Conservation (phyloP, 2,329 filamentous ascomycete species). For the Leptographium wingfieldii region DNA sequence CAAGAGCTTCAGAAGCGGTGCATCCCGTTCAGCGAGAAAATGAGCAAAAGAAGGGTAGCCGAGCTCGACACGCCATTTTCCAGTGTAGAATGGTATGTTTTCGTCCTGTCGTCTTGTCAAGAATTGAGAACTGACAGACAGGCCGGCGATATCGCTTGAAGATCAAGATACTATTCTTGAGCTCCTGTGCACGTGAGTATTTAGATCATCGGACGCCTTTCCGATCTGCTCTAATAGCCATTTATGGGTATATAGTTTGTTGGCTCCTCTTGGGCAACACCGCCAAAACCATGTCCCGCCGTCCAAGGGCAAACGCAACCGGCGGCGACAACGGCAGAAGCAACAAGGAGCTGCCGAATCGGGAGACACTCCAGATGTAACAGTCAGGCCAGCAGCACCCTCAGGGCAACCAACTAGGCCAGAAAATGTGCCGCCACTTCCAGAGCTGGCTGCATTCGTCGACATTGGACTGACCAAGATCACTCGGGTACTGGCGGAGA, state of each 20-base stretch:
- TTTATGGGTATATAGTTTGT: conserved; percentile 31
- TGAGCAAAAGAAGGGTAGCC: conserved; percentile 46
- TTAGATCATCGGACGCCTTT: background rate
- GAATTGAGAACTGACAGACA: conserved; percentile 18
- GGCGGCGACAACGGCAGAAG: conserved; percentile 31
- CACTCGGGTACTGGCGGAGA: conserved; percentile 42
- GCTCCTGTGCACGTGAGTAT: conserved; percentile 49
- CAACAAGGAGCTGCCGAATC: conserved; percentile 11
- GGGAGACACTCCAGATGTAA: background rate
- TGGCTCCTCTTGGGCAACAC: conserved; percentile 51
- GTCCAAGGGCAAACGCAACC: conserved; percentile 47
- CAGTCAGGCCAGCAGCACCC: too few species aligned
- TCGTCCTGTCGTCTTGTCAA: background rate
- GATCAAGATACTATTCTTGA: conserved; percentile 54
- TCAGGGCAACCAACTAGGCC: background rate
- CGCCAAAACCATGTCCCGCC: conserved; percentile 37
- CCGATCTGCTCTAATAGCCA: background rate
- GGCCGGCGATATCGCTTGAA: conserved; percentile 45
- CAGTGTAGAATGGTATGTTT: conserved; percentile 42
- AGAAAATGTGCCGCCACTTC: conserved; percentile 22
- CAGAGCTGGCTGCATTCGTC: conserved; percentile 43
- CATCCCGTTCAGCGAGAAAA: conserved; percentile 10
- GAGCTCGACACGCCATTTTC: conserved; percentile 56
- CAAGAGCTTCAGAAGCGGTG: background rate
- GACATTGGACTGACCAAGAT: conserved; percentile 54